Evolutionary conservation across 352 stramenopile genomes (phyloP).

Genomic region (Phytopythium oedochilum): DNA sequence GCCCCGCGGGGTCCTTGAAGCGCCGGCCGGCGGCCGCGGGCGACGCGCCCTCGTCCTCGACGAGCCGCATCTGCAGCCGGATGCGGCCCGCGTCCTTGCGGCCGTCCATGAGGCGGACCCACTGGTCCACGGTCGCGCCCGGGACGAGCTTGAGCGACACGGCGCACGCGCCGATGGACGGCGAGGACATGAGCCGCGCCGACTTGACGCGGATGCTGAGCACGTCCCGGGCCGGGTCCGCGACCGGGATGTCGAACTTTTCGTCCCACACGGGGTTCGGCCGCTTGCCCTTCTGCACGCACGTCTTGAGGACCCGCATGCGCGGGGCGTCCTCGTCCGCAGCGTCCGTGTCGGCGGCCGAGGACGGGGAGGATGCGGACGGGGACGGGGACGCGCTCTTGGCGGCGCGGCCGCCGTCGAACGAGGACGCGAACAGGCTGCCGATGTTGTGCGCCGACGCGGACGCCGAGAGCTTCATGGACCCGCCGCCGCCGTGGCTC

Average conservation of each 20-base stretch:
- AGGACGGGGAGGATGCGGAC: background rate
- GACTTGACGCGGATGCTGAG: constrained; percentile 74
- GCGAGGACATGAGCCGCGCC: constrained; percentile 58
- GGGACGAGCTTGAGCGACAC: constrained; percentile 40
- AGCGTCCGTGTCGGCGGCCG: constrained; percentile 2
- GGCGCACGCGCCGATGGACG: constrained; percentile 43
- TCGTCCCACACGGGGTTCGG: constrained; percentile 68
- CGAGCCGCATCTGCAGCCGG: constrained; percentile 60
- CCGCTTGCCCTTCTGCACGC: constrained; percentile 50
- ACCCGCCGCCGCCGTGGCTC: constrained; percentile 26
- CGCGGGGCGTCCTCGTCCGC: constrained; percentile 9
- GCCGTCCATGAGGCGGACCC: constrained; percentile 46
- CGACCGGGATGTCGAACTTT: constrained; percentile 63
- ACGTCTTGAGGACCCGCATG: constrained; percentile 57
- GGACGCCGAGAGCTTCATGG: constrained; percentile 19
- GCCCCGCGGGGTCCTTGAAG: background rate
- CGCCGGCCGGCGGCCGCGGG: too few species aligned
- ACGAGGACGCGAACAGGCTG: background rate
- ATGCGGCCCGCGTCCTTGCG: constrained; percentile 57
- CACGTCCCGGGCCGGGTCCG: constrained; percentile 38
- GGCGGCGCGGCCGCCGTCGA: constrained; percentile 5
- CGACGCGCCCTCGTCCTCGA: constrained; percentile 10
- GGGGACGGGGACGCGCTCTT: background rate
- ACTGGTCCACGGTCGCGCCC: constrained; percentile 45
- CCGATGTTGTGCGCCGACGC: constrained; percentile 14